phyloP scores from a whole-genome alignment of 169 alveolate genomes.

The Eimeria zaria region DNA sequence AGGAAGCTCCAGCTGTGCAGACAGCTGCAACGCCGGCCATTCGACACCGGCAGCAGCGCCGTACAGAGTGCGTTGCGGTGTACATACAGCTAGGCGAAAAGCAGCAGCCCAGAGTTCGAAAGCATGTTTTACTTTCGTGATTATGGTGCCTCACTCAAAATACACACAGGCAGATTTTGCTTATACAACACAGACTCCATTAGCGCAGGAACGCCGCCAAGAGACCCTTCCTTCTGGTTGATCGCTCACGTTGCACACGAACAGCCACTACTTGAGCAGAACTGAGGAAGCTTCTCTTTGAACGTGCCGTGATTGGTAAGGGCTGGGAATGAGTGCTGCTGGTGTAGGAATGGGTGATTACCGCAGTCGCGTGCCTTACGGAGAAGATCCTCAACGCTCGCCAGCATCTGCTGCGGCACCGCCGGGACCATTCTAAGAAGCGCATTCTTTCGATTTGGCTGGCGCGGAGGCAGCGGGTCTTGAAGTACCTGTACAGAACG shows the following conservation, averaged over 20 bases:
- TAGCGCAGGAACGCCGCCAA: background rate
- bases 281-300: background rate
- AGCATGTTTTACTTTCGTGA: no score
- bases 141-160: background rate
- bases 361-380: conserved; percentile 91
- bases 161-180: background rate
- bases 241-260: background rate
- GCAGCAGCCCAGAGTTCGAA: background rate
- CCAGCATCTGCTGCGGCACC: conserved; percentile 91
- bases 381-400: conserved; percentile 93
- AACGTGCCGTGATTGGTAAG: background rate
- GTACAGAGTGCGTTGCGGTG: conserved; percentile 58
- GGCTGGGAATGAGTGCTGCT: background rate
- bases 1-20: conserved; percentile 67
- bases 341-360: background rate
- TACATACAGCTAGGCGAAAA: background rate
- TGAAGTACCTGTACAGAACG: conserved; percentile 92
- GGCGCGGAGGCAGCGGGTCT: conserved; percentile 90
- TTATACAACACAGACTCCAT: background rate
- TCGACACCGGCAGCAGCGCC: conserved; percentile 82
- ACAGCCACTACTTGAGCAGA: background rate
- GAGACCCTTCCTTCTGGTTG: background rate
- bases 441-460: conserved; percentile 92
- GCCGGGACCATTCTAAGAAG: conserved; percentile 91
- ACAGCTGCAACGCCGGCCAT: conserved; percentile 75